Percentiles rank a stretch among this genome's conserved stretches.
phyloP scores from a whole-genome alignment of 306 rosid genomes.

The Trichosanthes truncata region DNA sequence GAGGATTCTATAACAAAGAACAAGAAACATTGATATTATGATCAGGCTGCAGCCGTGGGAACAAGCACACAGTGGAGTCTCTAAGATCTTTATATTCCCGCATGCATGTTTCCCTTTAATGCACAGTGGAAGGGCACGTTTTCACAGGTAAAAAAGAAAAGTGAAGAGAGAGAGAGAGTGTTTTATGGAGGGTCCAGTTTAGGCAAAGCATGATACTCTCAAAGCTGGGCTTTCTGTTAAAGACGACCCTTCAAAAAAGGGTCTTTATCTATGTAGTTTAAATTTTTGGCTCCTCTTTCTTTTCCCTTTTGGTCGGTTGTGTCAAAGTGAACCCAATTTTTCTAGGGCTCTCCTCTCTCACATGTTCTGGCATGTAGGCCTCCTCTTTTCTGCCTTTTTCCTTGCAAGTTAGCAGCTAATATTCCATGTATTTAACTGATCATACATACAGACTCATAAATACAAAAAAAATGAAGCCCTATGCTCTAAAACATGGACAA shows the following conservation, averaged over 20 bases:
- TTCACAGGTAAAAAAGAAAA: background rate
- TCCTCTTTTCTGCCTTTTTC: conserved; percentile 4
- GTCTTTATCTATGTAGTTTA: conserved; percentile 5
- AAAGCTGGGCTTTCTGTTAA: conserved; percentile 14
- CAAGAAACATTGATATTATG: background rate
- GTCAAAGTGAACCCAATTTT: background rate
- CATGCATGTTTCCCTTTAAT: conserved; percentile 16
- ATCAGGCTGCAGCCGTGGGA: background rate
- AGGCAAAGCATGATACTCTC: conserved; percentile 8
- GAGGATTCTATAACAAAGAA: conserved; percentile 1
- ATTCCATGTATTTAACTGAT: background rate
- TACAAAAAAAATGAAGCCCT: background rate
- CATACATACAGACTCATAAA: background rate
- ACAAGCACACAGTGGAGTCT: conserved; percentile 6
- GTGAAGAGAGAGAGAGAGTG: background rate
- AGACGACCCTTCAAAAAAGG: conserved; percentile 12
- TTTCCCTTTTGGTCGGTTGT: conserved; percentile 15
- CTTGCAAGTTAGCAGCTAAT: background rate
- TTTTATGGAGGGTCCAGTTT: conserved; percentile 6
- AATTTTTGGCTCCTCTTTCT: conserved; percentile 7
- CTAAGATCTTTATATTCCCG: conserved; percentile 11
- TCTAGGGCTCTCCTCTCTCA: conserved; percentile 1
- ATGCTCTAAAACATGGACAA: background rate
- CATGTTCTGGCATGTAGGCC: conserved; percentile 8
- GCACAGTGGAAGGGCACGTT: conserved; percentile 12